Percentiles rank a stretch among this genome's conserved stretches.
phyloP scores from a whole-genome alignment of 495 filamentous ascomycete species.

The Aspergillus affinis region DNA sequence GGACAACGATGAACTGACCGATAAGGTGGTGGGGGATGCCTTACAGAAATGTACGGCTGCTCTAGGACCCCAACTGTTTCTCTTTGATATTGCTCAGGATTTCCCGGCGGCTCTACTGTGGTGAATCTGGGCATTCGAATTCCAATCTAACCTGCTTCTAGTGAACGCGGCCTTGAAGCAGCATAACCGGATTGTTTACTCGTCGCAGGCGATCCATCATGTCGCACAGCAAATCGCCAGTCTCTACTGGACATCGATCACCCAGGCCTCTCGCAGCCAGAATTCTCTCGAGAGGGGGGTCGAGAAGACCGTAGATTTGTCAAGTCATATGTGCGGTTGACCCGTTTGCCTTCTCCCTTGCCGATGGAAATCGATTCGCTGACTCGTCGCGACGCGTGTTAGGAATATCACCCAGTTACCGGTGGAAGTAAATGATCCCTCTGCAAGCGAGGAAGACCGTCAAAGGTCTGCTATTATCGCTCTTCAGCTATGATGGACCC shows the following conservation, averaged over 20 bases:
- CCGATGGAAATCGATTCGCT: constrained; percentile 7
- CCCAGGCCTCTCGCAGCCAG: constrained; percentile 44
- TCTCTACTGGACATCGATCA: constrained; percentile 61
- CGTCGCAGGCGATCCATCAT: constrained; percentile 71
- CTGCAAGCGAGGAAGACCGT: constrained; percentile 34
- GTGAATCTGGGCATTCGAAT: neutral
- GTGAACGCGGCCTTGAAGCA: constrained; percentile 67
- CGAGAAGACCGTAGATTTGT: constrained; percentile 46
- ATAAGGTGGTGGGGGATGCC: constrained; percentile 56
- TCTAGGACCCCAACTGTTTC: neutral
- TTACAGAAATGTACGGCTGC: constrained; percentile 47
- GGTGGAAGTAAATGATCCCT: constrained; percentile 31
- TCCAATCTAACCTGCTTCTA: constrained; percentile 17
- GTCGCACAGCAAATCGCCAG: constrained; percentile 79
- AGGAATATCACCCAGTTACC: constrained; percentile 45
- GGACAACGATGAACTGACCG: constrained; percentile 48
- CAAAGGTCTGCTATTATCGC: constrained; percentile 28
- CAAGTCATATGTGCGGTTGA: constrained; percentile 41
- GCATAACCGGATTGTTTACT: constrained; percentile 71
- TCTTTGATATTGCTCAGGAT: neutral
- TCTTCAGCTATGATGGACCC: constrained; percentile 11
- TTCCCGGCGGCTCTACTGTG: neutral
- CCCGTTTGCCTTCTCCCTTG: neutral
- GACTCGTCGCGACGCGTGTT: constrained; percentile 18
- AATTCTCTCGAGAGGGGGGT: constrained; percentile 34